Conservation (phyloP, 2,329 filamentous ascomycete genomes). For the Penicillium sclerotiorum region DNA sequence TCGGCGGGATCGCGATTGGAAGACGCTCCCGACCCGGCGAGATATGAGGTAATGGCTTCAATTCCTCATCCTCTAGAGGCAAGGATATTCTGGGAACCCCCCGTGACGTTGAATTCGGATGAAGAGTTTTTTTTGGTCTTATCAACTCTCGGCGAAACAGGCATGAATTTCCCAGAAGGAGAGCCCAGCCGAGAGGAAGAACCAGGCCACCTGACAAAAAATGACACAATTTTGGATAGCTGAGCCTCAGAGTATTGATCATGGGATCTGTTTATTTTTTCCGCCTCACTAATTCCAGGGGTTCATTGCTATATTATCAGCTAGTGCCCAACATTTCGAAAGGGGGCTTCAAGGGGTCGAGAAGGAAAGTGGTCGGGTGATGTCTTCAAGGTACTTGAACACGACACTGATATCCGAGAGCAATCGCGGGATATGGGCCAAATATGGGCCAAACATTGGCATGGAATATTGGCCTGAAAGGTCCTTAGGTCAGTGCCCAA, state of each 20-base stretch:
- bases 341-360: not conserved
- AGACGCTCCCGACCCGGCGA: conserved; percentile 20
- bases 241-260: not conserved
- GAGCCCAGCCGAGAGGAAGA: no score
- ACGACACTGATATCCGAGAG: no score
- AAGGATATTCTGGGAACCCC: conserved; percentile 14
- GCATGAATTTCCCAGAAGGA: no score
- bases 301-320: not conserved
- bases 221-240: not conserved
- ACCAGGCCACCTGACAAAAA: no score
- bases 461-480: no score
- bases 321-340: not conserved
- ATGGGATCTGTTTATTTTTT: not conserved
- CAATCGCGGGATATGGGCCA: no score
- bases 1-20: conserved; percentile 26
- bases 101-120: not conserved
- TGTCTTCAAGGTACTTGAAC: not conserved
- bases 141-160: no score
- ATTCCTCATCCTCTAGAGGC: conserved; percentile 5
- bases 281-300: not conserved
- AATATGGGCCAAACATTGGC: no score
- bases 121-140: no score
- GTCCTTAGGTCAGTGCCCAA: no score
- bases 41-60: conserved; percentile 21
- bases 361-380: conserved; percentile 11